These are phyloP conservation scores for Asterella californica DNA, from an alignment of 225 moss, liverwort and hornwort species.

Conservation along the genomic window DNA sequence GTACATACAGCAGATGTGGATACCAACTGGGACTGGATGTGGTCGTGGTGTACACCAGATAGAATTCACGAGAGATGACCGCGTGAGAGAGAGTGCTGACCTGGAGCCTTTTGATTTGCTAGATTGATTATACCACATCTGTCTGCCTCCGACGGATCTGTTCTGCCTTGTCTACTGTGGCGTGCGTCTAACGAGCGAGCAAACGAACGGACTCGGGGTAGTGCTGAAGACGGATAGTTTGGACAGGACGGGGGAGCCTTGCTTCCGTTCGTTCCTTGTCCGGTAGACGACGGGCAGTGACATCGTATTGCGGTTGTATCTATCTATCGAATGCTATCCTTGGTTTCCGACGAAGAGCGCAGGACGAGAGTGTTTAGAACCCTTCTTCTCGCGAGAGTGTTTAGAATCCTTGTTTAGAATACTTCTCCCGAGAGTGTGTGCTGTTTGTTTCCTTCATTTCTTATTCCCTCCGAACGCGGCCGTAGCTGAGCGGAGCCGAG, in stretches of 20 bases:
- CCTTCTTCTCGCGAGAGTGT: neutral
- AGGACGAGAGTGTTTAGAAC: neutral
- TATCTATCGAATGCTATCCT: neutral
- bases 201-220: neutral
- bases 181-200: neutral
- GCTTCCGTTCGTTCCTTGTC: neutral
- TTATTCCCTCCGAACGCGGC: neutral
- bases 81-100: neutral
- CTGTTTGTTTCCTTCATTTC: too few relatives aligned
- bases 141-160: neutral
- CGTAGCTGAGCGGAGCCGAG: neutral
- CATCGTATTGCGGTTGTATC: neutral
- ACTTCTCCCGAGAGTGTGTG: neutral
- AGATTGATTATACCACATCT: neutral
- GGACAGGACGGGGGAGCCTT: neutral
- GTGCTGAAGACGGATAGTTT: neutral
- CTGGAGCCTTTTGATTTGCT: neutral
- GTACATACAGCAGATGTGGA: neutral
- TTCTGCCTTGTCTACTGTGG: neutral
- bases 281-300: neutral
- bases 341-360: neutral
- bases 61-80: neutral
- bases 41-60: constrained; percentile 4
- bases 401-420: neutral
- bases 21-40: neutral